Conservation (phyloP, 306 rosid species). For the Cicer bijugum region DNA sequence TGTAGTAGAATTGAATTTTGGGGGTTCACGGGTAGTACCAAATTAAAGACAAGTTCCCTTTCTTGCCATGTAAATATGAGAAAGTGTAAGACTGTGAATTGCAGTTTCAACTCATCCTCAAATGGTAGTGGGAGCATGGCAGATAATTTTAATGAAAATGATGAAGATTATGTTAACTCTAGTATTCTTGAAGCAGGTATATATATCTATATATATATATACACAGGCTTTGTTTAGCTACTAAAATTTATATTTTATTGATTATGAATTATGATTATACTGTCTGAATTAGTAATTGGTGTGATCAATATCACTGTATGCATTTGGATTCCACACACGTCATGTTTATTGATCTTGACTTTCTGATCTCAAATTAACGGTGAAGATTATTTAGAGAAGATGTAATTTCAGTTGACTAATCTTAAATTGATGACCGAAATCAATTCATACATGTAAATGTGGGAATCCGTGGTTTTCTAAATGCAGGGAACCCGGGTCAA, state of each 20-base stretch:
- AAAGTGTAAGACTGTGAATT: conserved; percentile 54
- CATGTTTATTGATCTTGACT: too few species aligned
- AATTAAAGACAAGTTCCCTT: conserved; percentile 49
- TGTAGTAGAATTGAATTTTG: conserved; percentile 65
- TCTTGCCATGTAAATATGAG: conserved; percentile 50
- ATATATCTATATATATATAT: conserved; percentile 59
- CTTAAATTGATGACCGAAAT: too few species aligned
- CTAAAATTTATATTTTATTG: not conserved
- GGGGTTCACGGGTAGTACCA: conserved; percentile 56
- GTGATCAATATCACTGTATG: not conserved
- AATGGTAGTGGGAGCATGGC: conserved; percentile 81
- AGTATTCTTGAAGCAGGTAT: conserved; percentile 92
- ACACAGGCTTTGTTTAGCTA: not conserved
- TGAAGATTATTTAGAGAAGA: too few species aligned
- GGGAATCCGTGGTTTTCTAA: too few species aligned
- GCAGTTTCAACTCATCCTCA: conserved; percentile 78
- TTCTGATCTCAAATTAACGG: too few species aligned
- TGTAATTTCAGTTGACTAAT: too few species aligned
- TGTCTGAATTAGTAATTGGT: not conserved
- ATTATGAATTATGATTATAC: not conserved
- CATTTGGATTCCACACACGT: too few species aligned
- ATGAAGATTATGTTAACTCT: conserved; percentile 89
- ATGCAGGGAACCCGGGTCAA: too few species aligned
- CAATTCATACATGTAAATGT: too few species aligned
- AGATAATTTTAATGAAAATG: conserved; percentile 82